Evolutionary conservation across 805 yeast genomes (phyloP).

Genomic region (Cyberlindnera saturnus): DNA sequence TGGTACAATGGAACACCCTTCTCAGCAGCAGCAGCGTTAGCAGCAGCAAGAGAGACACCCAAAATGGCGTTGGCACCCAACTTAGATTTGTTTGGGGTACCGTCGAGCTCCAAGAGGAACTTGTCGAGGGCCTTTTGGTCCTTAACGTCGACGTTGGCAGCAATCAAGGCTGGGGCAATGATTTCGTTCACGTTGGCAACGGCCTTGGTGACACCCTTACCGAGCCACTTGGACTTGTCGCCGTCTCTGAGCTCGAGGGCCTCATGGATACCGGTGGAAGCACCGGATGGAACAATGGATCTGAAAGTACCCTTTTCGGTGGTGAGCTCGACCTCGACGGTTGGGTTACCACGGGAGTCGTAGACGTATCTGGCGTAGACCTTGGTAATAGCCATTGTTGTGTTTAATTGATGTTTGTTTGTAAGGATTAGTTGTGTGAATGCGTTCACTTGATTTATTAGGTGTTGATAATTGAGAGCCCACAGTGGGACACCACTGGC

Average conservation of each 20-base stretch:
- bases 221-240: constrained; percentile 96
- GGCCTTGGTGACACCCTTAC: constrained; percentile 98
- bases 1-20: constrained; percentile 89
- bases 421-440: constrained; percentile 26
- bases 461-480: too few relatives aligned
- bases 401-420: background rate
- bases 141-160: constrained; percentile 74
- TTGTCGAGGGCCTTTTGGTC: constrained; percentile 85
- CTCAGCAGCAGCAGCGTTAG: constrained; percentile 98
- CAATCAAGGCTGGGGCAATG: constrained; percentile 90
- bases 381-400: constrained; percentile 75
- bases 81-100: constrained; percentile 95
- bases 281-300: constrained; percentile 98
- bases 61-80: constrained; percentile 98
- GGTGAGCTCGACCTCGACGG: constrained; percentile 95
- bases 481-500: too few relatives aligned
- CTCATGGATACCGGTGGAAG: constrained; percentile 98
- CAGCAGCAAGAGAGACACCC: constrained; percentile 96
- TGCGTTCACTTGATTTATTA: too few relatives aligned
- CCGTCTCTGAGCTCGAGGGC: constrained; percentile 98
- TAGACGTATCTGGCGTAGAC: constrained; percentile 93
- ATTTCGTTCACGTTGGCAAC: constrained; percentile 91
- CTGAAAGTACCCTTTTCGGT: constrained; percentile 93
- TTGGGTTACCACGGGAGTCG: constrained; percentile 99
- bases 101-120: constrained; percentile 82